A percentile compares a stretch with the other conserved stretches of the same genome.
Evolutionary conservation across 371 early-diverging fungal species (phyloP).

Genomic region (Mycotypha africana): DNA sequence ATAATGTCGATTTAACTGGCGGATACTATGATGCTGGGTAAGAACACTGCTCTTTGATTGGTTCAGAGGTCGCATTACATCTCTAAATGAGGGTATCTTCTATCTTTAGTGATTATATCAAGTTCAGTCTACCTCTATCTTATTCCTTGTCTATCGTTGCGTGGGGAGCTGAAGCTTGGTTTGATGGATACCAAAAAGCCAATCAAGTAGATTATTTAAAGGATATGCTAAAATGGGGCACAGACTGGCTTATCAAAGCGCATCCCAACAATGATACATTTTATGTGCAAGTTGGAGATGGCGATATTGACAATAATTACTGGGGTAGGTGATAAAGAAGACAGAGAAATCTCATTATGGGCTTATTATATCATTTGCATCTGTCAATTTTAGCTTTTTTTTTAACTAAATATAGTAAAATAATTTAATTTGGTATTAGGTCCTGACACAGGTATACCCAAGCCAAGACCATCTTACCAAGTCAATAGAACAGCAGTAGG

Average conservation of each 20-base stretch:
- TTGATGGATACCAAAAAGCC: constrained; percentile 51
- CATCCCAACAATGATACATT: constrained; percentile 19
- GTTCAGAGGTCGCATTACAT: too few relatives aligned
- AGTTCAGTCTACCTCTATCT: constrained; percentile 56
- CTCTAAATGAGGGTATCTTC: background rate
- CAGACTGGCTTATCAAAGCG: constrained; percentile 49
- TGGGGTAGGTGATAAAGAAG: constrained; percentile 29
- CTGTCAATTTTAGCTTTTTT: too few relatives aligned
- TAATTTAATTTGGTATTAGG: constrained; percentile 8
- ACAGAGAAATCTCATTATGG: too few relatives aligned
- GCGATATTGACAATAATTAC: constrained; percentile 34
- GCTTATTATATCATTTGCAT: too few relatives aligned
- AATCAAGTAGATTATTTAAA: constrained; percentile 39
- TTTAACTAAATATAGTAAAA: background rate
- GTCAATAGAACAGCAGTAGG: constrained; percentile 45
- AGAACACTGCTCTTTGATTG: too few relatives aligned
- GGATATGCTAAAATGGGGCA: constrained; percentile 59
- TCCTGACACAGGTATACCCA: constrained; percentile 46
- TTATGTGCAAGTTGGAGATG: constrained; percentile 36
- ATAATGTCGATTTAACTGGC: constrained; percentile 40
- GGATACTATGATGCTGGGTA: constrained; percentile 45
- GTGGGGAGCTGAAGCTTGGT: constrained; percentile 58
- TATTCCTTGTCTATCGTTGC: constrained; percentile 44
- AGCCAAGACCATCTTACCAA: constrained; percentile 49
- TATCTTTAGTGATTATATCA: constrained; percentile 51